Evolutionary conservation across 1,139 yeast genomes (phyloP).

Genomic region (Keqinozyma sinolaborantium): DNA sequence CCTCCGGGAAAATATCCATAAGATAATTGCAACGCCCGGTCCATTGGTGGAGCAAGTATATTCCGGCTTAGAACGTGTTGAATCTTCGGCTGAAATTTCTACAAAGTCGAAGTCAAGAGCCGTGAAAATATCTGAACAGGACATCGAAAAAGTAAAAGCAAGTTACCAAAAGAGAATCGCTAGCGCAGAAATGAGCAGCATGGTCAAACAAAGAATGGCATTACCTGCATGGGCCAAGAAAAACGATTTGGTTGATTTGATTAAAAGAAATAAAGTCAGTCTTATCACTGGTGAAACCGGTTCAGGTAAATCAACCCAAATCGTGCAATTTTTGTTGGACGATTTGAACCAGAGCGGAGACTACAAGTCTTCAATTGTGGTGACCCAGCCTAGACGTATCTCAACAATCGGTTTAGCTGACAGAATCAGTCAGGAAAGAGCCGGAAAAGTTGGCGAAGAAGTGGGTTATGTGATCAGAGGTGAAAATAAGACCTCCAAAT

Average conservation of each 20-base stretch:
- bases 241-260: slow-evolving; percentile 50
- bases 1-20: slow-evolving; percentile 60
- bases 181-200: slow-evolving; percentile 10
- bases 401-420: slow-evolving; percentile 95
- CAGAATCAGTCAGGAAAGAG: slow-evolving; percentile 83
- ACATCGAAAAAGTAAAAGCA: slow-evolving; percentile 8
- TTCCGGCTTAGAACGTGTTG: slow-evolving; percentile 1
- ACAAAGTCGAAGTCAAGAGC: background rate
- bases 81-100: background rate
- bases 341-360: slow-evolving; percentile 44
- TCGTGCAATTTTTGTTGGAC: slow-evolving; percentile 85
- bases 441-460: slow-evolving; percentile 64
- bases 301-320: slow-evolving; percentile 91
- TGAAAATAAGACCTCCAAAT: slow-evolving; percentile 60
- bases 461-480: slow-evolving; percentile 92
- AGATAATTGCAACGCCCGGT: slow-evolving; percentile 71
- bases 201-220: slow-evolving; percentile 35
- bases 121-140: slow-evolving; percentile 1
- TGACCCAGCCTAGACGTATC: slow-evolving; percentile 95
- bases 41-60: slow-evolving; percentile 38
- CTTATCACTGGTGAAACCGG: slow-evolving; percentile 96
- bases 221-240: slow-evolving; percentile 85
- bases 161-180: background rate
- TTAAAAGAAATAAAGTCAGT: slow-evolving; percentile 60
- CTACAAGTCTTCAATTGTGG: slow-evolving; percentile 59